Percentiles rank a stretch among this genome's conserved stretches.
Evolutionary conservation across 2,329 filamentous ascomycete species (phyloP).

Genomic region (Lasiodiplodia hormozganensis): DNA sequence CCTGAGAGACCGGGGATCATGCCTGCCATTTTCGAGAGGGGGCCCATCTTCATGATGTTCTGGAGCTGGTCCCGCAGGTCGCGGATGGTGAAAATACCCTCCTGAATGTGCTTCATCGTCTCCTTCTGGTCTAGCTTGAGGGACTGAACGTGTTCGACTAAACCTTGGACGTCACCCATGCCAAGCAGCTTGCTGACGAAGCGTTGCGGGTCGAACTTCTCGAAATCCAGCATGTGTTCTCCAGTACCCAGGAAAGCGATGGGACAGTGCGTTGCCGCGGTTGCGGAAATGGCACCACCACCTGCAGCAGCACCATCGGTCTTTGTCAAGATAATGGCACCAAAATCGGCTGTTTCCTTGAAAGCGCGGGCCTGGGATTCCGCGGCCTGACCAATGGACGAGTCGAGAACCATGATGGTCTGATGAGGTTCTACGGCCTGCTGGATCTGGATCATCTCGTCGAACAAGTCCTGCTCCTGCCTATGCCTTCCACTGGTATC

Average conservation of each 20-base stretch:
- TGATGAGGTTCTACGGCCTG: slow-evolving; percentile 88
- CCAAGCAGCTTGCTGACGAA: slow-evolving; percentile 94
- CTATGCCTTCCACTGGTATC: slow-evolving; percentile 95
- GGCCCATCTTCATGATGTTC: slow-evolving; percentile 99
- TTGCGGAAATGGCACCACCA: slow-evolving; percentile 95
- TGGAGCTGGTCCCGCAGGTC: slow-evolving; percentile 93
- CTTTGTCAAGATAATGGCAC: slow-evolving; percentile 98
- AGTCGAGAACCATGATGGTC: slow-evolving; percentile 97
- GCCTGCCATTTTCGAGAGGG: slow-evolving; percentile 93
- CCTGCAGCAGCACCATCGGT: slow-evolving; percentile 95
- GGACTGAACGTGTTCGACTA: slow-evolving; percentile 96
- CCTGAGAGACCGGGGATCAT: slow-evolving; percentile 97
- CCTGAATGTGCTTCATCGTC: slow-evolving; percentile 98
- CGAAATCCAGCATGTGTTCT: slow-evolving; percentile 94
- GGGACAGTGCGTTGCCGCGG: slow-evolving; percentile 93
- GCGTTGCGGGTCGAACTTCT: slow-evolving; percentile 88
- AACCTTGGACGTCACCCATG: slow-evolving; percentile 94
- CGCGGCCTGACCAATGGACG: slow-evolving; percentile 94
- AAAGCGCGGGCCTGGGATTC: slow-evolving; percentile 95
- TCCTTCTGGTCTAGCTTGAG: slow-evolving; percentile 97
- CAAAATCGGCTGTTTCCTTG: slow-evolving; percentile 96
- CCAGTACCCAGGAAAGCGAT: slow-evolving; percentile 98
- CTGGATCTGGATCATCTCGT: slow-evolving; percentile 98
- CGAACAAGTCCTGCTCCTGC: slow-evolving; percentile 93
- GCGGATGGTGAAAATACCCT: slow-evolving; percentile 93